Conservation (phyloP, 2,329 filamentous ascomycete species). For the Scopulariopsis brevicaulis region DNA sequence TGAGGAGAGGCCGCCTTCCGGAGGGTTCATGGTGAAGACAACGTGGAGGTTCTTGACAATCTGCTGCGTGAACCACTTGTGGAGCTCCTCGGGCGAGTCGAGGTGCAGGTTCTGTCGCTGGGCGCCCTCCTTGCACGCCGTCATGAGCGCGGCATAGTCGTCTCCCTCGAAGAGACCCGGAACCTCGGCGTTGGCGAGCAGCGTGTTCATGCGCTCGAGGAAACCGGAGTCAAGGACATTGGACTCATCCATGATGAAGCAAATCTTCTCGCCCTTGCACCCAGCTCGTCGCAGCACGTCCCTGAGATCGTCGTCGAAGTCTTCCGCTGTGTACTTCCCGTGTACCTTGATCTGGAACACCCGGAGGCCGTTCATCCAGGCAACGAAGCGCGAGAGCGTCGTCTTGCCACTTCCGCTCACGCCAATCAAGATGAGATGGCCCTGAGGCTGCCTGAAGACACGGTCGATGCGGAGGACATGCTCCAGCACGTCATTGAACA, state of each 20-base stretch:
- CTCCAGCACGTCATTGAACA: conserved; percentile 99
- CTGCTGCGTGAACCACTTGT: conserved; percentile 99
- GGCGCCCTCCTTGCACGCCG: conserved; percentile 94
- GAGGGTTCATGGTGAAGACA: conserved; percentile 99
- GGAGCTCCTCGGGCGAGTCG: conserved; percentile 97
- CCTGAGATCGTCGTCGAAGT: conserved; percentile 95
- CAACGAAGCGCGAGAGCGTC: conserved; percentile 92
- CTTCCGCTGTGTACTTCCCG: conserved; percentile 93
- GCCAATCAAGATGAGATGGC: conserved; percentile 95
- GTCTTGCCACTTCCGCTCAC: conserved; percentile 99
- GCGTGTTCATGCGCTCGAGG: conserved; percentile 97
- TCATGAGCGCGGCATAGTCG: conserved; percentile 97
- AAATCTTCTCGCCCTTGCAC: conserved; percentile 98
- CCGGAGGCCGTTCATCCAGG: conserved; percentile 99
- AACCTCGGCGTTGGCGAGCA: conserved; percentile 98
- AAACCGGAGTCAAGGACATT: conserved; percentile 98
- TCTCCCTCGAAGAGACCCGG: conserved; percentile 98
- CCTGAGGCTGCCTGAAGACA: conserved; percentile 96
- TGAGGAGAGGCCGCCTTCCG: conserved; percentile 84
- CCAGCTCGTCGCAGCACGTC: conserved; percentile 88
- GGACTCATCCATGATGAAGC: conserved; percentile 99
- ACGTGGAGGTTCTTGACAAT: conserved; percentile 99
- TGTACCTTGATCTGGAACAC: conserved; percentile 99
- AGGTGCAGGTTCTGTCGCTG: conserved; percentile 90
- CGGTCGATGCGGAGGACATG: conserved; percentile 97